These are phyloP conservation scores for Leccinum subgranulosum DNA, from an alignment of 768 basidiomycete species.

Conservation along the genomic window DNA sequence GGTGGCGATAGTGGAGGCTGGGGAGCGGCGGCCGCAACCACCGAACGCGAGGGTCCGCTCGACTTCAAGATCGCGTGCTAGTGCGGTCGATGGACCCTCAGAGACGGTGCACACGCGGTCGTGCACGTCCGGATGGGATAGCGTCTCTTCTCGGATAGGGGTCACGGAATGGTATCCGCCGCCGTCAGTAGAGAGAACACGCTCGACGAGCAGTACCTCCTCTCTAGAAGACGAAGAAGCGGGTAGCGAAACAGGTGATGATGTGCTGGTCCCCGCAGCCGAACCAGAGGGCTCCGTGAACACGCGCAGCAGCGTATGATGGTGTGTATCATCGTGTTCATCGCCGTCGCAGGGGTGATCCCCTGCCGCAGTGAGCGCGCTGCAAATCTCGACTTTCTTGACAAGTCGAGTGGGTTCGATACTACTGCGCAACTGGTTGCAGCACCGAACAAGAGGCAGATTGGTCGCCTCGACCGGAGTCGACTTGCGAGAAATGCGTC, in stretches of 20 bases:
- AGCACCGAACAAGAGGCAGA: conserved; percentile 4
- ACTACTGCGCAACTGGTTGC: neutral
- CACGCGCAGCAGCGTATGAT: conserved; percentile 10
- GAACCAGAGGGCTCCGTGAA: neutral
- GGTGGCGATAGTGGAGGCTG: neutral
- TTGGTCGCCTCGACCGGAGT: conserved; percentile 2
- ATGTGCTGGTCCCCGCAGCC: neutral
- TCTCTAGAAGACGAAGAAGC: neutral
- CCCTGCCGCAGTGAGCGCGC: neutral
- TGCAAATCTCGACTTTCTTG: conserved; percentile 12
- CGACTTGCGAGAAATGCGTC: neutral
- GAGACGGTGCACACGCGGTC: neutral
- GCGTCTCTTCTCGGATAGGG: neutral
- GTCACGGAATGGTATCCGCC: neutral
- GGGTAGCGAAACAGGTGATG: neutral
- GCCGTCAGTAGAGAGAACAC: neutral
- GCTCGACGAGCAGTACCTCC: neutral
- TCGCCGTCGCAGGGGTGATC: neutral
- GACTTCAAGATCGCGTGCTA: neutral
- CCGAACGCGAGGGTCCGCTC: neutral
- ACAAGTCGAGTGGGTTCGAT: conserved; percentile 3
- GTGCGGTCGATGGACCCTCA: neutral
- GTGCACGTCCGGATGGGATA: neutral
- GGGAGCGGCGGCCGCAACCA: neutral
- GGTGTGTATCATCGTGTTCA: neutral